A percentile compares a stretch with the other conserved stretches of the same genome.
Conservation (phyloP, 148 eudicot genomes). For the Nepenthes gracilis region DNA sequence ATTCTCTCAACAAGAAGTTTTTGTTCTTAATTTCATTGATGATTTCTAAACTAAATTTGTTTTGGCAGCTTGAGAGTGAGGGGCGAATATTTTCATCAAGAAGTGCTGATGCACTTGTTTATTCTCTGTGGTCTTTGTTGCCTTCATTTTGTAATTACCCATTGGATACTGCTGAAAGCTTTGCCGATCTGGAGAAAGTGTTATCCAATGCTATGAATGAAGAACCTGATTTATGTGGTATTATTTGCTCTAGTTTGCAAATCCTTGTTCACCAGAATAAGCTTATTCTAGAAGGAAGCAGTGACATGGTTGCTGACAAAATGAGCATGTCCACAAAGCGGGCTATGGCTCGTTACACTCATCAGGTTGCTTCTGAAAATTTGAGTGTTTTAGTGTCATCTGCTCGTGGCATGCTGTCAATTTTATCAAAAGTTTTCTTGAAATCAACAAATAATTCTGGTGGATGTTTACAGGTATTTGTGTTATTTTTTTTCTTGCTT, state of each 20-base stretch:
- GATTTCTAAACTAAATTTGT: conserved; percentile 7
- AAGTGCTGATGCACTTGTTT: conserved; percentile 57
- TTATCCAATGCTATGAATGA: conserved; percentile 40
- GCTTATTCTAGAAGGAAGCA: conserved; percentile 38
- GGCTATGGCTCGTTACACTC: conserved; percentile 50
- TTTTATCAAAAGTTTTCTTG: conserved; percentile 45
- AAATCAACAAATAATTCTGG: conserved; percentile 57
- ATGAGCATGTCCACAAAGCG: conserved; percentile 32
- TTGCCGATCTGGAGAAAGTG: conserved; percentile 41
- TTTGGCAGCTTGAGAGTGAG: conserved; percentile 65
- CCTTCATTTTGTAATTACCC: conserved; percentile 98
- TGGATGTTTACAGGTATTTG: conserved; percentile 73
- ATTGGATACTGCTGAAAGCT: conserved; percentile 61
- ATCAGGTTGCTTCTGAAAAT: conserved; percentile 55
- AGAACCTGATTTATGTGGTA: conserved; percentile 65
- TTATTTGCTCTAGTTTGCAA: conserved; percentile 79
- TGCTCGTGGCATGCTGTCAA: conserved; percentile 48
- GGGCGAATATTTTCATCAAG: conserved; percentile 61
- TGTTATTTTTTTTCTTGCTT: background rate
- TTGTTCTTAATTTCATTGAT: conserved; percentile 4
- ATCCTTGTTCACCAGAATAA: conserved; percentile 83
- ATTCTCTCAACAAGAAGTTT: background rate
- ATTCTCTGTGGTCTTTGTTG: conserved; percentile 80
- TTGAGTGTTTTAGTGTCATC: conserved; percentile 47
- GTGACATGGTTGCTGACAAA: conserved; percentile 23